Percentiles rank a stretch among this genome's conserved stretches.
These are phyloP conservation scores for Adansonia gregorii DNA, from an alignment of 441 rosid genomes.

Conservation along the genomic window DNA sequence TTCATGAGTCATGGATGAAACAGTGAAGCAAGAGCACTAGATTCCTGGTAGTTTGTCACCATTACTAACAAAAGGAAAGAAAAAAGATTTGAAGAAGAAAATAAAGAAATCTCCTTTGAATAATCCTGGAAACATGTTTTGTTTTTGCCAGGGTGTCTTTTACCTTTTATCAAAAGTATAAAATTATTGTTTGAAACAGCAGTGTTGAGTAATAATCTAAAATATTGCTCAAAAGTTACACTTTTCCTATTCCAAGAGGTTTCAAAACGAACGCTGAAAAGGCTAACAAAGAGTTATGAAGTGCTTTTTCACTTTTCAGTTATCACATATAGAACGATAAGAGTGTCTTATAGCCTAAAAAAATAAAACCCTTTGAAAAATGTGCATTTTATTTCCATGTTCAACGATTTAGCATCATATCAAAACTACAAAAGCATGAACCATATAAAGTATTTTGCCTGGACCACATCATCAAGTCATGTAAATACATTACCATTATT, in stretches of 20 bases:
- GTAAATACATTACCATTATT: neutral
- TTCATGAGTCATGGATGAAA: slow-evolving; percentile 37
- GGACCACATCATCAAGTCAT: slow-evolving; percentile 42
- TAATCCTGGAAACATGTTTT: slow-evolving; percentile 22
- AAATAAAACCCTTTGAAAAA: neutral
- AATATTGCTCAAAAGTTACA: neutral
- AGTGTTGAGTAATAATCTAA: neutral
- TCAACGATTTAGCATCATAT: neutral
- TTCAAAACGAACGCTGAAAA: neutral
- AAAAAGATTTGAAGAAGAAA: slow-evolving; percentile 23
- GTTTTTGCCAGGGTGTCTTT: slow-evolving; percentile 39
- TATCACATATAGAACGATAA: neutral
- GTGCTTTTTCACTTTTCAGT: slow-evolving; percentile 12
- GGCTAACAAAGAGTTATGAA: neutral
- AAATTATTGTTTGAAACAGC: neutral
- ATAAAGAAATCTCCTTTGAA: slow-evolving; percentile 8
- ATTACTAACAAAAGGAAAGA: slow-evolving; percentile 24
- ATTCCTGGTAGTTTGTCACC: slow-evolving; percentile 51
- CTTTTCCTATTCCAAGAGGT: neutral
- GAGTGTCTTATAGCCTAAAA: neutral
- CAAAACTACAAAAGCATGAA: neutral
- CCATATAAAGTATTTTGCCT: slow-evolving; percentile 26
- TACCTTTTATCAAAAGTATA: slow-evolving; percentile 21
- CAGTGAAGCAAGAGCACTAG: slow-evolving; percentile 48
- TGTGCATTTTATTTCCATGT: neutral